Evolutionary conservation across 106 monocot genomes (phyloP), one percentile per base, ranked within the genome.

Genomic region (Allium sativum): DNA sequence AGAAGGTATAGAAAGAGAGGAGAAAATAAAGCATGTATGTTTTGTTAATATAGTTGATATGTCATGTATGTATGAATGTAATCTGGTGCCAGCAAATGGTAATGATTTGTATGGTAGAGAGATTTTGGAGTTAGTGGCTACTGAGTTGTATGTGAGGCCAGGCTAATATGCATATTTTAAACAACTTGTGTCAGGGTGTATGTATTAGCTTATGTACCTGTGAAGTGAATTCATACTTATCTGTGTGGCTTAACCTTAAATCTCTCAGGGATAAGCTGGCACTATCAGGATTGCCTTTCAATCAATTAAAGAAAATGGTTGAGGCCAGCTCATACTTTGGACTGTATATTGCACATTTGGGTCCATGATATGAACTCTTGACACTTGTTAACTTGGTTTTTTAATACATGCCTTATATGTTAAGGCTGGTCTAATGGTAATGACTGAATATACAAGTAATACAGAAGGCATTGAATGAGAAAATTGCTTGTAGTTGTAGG

Each of bases 81-180:
- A 31, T 31, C 55, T 55, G 18, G 13, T 20, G 62, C 45, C 62
- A 62, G 46, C 47, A 61, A 15, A 50, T 50, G 13, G 48, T 31
- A 50, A 19, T 18, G 61, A 12, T n/a, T 61, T 61, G 44, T 17
- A 45, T 61, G 61, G 46, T 22, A 11, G 61, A 62, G 76, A 59
- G 76, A 72, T 64, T 64, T 76, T 76, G 72, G 64, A 21, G 60
- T 11, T 47, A 59, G 65, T 75, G 58, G 72, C 71, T 71, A 60
- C 67, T 75, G 66, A 19, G 66, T 20, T 62, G 54, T 42, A 31
- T 31, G 31, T 31, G 31, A 31, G 31, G 31, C 31, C 31, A 31
- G 31, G 31, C 31, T 31, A 31, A 31, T 31, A 31, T 31, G 31
- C 5, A 31, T 31, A 31, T 31, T 31, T 31, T 31, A 31, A 31